Evolutionary conservation across 345 rosid species (phyloP).

Genomic region (Rhizophora apiculata): DNA sequence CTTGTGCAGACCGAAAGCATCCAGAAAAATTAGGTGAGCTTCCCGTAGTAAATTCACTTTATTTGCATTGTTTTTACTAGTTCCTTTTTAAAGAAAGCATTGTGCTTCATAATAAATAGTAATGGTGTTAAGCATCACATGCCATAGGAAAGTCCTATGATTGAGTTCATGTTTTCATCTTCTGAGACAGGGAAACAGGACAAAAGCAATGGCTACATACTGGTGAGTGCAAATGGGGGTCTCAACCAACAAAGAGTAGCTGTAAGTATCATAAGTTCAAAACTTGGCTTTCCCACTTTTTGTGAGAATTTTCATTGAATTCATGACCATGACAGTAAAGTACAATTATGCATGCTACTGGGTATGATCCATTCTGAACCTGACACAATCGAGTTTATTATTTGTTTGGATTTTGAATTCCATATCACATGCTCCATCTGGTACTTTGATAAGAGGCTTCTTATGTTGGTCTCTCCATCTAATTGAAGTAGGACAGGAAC

Average conservation of each 20-base stretch:
- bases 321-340: neutral
- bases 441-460: too few relatives aligned
- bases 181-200: conserved; percentile 40
- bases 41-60: neutral
- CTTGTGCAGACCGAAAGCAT: conserved; percentile 57
- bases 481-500: too few relatives aligned
- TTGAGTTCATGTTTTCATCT: conserved; percentile 12
- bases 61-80: neutral
- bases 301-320: neutral
- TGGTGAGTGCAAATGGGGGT: conserved; percentile 91
- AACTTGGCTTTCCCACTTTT: neutral
- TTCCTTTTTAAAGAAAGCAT: neutral
- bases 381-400: neutral
- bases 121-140: neutral
- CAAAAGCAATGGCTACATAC: conserved; percentile 57
- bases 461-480: too few relatives aligned
- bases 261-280: conserved; percentile 45
- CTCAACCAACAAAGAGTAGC: conserved; percentile 97
- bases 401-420: too few relatives aligned
- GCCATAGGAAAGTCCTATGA: conserved; percentile 3
- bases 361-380: neutral
- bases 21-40: conserved; percentile 30
- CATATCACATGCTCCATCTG: too few relatives aligned
- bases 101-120: neutral
- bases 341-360: neutral